Evolutionary conservation across 169 alveolate genomes (phyloP), one percentile per base, ranked within the genome.

Genomic region (Eimeria tenella): DNA sequence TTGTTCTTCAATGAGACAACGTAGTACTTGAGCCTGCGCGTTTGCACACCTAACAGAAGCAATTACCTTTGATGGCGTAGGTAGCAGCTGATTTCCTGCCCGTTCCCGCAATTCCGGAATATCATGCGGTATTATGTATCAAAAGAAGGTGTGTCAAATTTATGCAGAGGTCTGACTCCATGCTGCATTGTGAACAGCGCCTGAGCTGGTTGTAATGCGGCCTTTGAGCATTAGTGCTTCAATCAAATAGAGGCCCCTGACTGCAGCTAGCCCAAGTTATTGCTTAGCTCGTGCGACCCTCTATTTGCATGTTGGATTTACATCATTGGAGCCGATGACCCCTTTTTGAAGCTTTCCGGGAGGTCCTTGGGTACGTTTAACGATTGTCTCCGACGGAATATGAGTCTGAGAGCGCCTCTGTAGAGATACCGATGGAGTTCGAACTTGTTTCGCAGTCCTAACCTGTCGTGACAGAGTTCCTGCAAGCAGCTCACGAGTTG

Each of bases 1-100:
- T 63, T 84, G 91, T 63, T 84, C 91, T 84, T 84, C 81, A 11
- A 84, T 84, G n/a, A 84, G 81, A 31, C 50, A 75, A 9, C 91
- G 49, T 53, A 84, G 91, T 9, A 63, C 79, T 23, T 49, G 60
- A 4, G 91, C 91, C 90, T 83, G 90, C 77, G 71, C 83, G 60
- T 31, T 31, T 31, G 42, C 42, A 31, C 42, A 31, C 42, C 2
- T 13, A 58, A 10, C 68, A 58, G 2, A 58, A 58, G 68, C 68
- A 10, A 58, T 17, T 58, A 17, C 42, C 42, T 31, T 31, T 31
- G 42, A 31, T 31, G 42, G 42, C 42, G 42, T 31, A 31, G 42
- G 42, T 31, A 1, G 0, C 42, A 31, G 42, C 42, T 31, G n/a
- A n/a, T n/a, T n/a, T n/a, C n/a, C n/a, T n/a, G n/a, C n/a, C n/a